Percentiles rank a stretch among this genome's conserved stretches.
phyloP scores from a whole-genome alignment of 768 basidiomycete species.

The Mrakia gelida region DNA sequence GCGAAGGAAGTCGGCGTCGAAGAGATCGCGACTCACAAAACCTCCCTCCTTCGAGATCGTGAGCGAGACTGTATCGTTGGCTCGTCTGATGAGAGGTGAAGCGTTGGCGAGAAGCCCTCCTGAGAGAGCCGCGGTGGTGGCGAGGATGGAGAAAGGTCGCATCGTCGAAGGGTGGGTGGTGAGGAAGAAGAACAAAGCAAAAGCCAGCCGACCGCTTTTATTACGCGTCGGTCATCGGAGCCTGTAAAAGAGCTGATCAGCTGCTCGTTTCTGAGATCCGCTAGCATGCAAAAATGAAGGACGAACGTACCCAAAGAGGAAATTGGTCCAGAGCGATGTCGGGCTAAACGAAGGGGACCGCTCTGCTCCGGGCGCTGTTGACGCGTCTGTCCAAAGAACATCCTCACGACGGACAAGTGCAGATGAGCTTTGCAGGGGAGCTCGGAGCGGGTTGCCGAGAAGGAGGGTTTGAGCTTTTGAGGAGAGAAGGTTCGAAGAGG shows the following conservation, averaged over 20 bases:
- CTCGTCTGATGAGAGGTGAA: neutral
- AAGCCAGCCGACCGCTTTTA: neutral
- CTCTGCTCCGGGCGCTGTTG: neutral
- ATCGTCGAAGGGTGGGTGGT: neutral
- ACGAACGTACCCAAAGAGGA: neutral
- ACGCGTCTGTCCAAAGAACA: neutral
- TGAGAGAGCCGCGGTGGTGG: neutral
- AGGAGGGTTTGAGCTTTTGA: neutral
- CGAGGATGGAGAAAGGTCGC: neutral
- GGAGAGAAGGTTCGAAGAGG: too few species aligned
- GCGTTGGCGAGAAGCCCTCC: neutral
- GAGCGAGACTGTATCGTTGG: neutral
- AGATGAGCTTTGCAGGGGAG: neutral
- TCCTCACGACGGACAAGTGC: neutral
- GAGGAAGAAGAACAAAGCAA: neutral
- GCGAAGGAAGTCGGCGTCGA: neutral
- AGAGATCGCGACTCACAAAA: neutral
- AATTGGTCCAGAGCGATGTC: neutral
- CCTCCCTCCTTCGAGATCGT: slow-evolving; percentile 11
- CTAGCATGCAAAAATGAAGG: neutral
- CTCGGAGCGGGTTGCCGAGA: neutral
- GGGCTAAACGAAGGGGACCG: neutral
- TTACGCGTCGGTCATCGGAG: neutral
- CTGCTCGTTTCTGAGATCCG: neutral
- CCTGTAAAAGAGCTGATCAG: neutral